These are phyloP conservation scores for Lepraria neglecta DNA, from an alignment of 495 filamentous ascomycete species.

Conservation along the genomic window DNA sequence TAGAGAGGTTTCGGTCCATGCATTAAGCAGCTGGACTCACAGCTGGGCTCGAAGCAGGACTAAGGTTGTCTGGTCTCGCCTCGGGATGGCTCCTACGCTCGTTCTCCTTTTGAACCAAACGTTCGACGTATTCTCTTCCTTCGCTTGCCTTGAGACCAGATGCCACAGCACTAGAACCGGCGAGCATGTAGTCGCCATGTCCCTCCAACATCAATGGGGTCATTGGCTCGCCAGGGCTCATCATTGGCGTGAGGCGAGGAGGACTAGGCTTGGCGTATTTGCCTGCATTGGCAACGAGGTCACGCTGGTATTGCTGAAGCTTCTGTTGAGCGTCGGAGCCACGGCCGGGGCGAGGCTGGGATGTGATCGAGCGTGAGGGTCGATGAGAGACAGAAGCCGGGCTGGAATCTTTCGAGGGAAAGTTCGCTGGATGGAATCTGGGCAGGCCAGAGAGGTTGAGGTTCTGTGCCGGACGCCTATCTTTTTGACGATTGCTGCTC, in stretches of 20 bases:
- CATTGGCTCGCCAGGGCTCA: constrained; percentile 65
- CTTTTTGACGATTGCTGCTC: constrained; percentile 4
- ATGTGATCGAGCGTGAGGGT: constrained; percentile 13
- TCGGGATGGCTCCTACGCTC: constrained; percentile 29
- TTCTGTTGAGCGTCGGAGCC: constrained; percentile 42
- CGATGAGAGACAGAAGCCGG: background rate
- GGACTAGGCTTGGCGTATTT: constrained; percentile 41
- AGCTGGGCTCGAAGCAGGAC: constrained; percentile 21
- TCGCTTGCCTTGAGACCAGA: constrained; percentile 23
- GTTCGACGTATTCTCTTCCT: constrained; percentile 36
- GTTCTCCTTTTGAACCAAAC: constrained; percentile 37
- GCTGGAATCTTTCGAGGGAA: constrained; percentile 30
- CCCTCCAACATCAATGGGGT: constrained; percentile 69
- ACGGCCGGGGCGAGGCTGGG: constrained; percentile 13
- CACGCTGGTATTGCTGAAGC: constrained; percentile 53
- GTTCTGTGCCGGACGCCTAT: constrained; percentile 6
- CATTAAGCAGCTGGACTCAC: constrained; percentile 22
- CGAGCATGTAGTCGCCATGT: constrained; percentile 47
- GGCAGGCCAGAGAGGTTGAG: constrained; percentile 42
- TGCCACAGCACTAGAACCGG: constrained; percentile 30
- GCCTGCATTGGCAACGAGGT: constrained; percentile 46
- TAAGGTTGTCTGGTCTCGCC: constrained; percentile 20
- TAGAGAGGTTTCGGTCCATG: background rate
- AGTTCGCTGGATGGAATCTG: constrained; percentile 46
- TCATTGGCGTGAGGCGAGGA: constrained; percentile 59